Conservation (phyloP, 192 early-diverging fungal species). For the Haplosporangium gracile region DNA sequence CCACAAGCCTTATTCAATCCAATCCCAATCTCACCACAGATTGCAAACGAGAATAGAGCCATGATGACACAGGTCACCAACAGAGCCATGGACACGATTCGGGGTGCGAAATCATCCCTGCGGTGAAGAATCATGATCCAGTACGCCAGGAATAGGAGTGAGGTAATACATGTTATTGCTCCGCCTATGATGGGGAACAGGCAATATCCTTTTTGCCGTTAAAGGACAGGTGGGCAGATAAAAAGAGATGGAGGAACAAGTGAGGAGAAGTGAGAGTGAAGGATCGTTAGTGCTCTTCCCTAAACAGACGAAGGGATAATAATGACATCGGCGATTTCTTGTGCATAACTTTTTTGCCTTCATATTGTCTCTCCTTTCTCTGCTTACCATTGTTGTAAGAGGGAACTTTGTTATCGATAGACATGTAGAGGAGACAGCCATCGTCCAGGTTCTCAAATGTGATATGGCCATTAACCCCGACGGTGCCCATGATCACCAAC, state of each 20-base stretch:
- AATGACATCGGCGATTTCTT: not conserved
- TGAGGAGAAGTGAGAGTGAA: not conserved
- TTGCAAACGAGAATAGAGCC: conserved; percentile 33
- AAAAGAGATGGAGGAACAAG: not conserved
- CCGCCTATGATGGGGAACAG: conserved; percentile 44
- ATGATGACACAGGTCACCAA: not conserved
- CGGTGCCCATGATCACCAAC: conserved; percentile 41
- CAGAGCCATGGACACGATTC: conserved; percentile 2
- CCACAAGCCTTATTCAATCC: conserved; percentile 35
- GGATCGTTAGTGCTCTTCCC: not conserved
- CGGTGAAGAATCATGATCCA: conserved; percentile 13
- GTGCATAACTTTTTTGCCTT: not conserved
- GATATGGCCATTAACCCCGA: conserved; percentile 29
- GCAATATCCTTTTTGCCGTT: conserved; percentile 23
- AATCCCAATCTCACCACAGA: conserved; percentile 50
- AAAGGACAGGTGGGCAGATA: not conserved
- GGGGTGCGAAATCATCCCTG: conserved; percentile 21
- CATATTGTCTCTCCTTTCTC: not conserved
- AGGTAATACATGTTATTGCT: conserved; percentile 8
- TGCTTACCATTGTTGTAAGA: conserved; percentile 23
- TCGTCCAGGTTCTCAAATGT: not conserved
- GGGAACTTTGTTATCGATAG: conserved; percentile 8
- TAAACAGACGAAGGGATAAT: not conserved
- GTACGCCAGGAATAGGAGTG: conserved; percentile 18
- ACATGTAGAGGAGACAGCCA: conserved; percentile 38